A percentile compares a stretch with the other conserved stretches of the same genome.
Conservation (phyloP, 176 grass and related monocot genomes). For the Themeda triandra region DNA sequence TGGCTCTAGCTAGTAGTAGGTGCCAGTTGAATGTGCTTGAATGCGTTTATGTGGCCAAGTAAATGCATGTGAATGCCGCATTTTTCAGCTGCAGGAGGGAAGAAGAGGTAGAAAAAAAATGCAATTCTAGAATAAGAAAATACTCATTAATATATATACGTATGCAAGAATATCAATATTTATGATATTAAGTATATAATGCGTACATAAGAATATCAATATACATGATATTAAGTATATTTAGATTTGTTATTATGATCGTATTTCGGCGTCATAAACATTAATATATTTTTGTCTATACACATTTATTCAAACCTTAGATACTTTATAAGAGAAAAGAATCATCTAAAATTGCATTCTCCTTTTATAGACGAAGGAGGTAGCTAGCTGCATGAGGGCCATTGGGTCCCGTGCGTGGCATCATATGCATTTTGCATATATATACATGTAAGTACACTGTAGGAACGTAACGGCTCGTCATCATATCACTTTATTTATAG, state of each 20-base stretch:
- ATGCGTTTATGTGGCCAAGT: neutral
- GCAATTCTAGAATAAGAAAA: neutral
- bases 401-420: too few species aligned
- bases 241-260: neutral
- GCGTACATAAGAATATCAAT: too few species aligned
- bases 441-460: neutral
- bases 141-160: too few species aligned
- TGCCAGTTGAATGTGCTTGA: conserved; percentile 29
- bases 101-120: neutral
- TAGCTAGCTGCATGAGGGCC: too few species aligned
- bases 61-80: conserved; percentile 18
- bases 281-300: neutral
- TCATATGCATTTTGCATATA: too few species aligned
- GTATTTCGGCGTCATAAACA: neutral
- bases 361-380: neutral
- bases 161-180: too few species aligned
- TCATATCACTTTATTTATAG: conserved; percentile 24
- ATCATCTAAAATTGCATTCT: neutral
- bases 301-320: neutral
- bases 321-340: neutral
- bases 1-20: neutral
- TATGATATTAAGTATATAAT: too few species aligned
- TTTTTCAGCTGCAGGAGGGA: neutral
- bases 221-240: neutral
- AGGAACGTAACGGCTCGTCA: neutral